Percentiles rank a stretch among this genome's conserved stretches.
These are phyloP conservation scores for Pistacia vera DNA, from an alignment of 345 rosid species.

Conservation along the genomic window DNA sequence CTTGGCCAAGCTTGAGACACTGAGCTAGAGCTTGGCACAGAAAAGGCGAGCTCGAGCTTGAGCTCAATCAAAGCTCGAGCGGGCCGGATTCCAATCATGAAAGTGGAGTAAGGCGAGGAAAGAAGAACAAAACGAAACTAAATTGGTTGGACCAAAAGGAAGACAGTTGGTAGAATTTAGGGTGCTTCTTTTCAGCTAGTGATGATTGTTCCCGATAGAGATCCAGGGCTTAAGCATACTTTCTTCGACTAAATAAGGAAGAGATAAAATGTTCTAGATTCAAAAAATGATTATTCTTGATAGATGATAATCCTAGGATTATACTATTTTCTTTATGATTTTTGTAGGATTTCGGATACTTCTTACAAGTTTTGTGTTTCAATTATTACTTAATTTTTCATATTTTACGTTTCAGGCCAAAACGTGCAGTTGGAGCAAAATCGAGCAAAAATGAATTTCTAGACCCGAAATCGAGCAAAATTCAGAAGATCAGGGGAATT, in stretches of 20 bases:
- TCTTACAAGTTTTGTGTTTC: too few relatives aligned
- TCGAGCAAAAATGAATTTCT: too few relatives aligned
- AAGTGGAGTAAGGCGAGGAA: background rate
- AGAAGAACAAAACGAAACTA: slow-evolving; percentile 22
- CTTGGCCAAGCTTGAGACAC: too few relatives aligned
- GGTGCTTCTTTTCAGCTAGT: background rate
- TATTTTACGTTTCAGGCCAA: too few relatives aligned
- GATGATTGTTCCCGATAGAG: slow-evolving; percentile 5
- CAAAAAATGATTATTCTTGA: too few relatives aligned
- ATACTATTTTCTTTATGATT: too few relatives aligned
- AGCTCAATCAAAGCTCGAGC: slow-evolving; percentile 23
- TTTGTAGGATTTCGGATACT: too few relatives aligned
- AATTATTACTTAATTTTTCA: too few relatives aligned
- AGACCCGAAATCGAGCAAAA: too few relatives aligned
- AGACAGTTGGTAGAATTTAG: background rate
- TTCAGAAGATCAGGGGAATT: too few relatives aligned
- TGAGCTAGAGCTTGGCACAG: background rate
- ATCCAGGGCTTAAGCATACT: background rate
- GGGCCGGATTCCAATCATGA: background rate
- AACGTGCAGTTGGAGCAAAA: too few relatives aligned
- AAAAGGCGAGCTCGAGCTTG: slow-evolving; percentile 24
- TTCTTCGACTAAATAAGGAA: background rate
- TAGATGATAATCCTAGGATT: too few relatives aligned
- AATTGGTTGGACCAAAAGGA: slow-evolving; percentile 3
- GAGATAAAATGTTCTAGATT: background rate